A percentile compares a stretch with the other conserved stretches of the same genome.
Evolutionary conservation across 331 rosid species (phyloP).

Genomic region (Quercus tomentella): DNA sequence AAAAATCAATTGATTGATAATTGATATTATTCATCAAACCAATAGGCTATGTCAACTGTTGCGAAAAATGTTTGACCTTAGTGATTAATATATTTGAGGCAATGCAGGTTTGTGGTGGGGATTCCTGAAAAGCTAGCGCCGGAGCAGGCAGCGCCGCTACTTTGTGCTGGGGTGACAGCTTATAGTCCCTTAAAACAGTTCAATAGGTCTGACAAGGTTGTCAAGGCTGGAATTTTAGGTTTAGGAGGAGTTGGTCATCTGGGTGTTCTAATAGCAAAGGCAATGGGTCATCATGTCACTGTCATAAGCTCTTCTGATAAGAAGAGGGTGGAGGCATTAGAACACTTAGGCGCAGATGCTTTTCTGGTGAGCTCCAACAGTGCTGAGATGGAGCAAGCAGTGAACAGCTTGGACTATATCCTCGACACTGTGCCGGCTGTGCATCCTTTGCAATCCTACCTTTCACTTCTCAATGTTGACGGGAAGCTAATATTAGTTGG

Average conservation of each 20-base stretch:
- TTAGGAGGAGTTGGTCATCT: conserved; percentile 36
- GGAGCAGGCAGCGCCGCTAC: conserved; percentile 30
- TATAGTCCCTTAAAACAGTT: conserved; percentile 36
- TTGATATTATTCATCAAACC: too few species aligned
- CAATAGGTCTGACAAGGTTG: conserved; percentile 9
- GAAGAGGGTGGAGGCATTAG: conserved; percentile 28
- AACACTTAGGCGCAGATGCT: conserved; percentile 26
- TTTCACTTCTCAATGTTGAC: conserved; percentile 23
- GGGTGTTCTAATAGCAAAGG: conserved; percentile 33
- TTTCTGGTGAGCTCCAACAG: conserved; percentile 27
- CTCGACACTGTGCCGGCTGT: conserved; percentile 30
- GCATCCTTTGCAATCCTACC: conserved; percentile 17
- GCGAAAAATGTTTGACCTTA: too few species aligned
- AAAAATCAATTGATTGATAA: too few species aligned
- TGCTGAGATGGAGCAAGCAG: conserved; percentile 30
- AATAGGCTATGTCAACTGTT: too few species aligned
- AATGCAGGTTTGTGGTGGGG: conserved; percentile 26
- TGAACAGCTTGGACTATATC: conserved; percentile 26
- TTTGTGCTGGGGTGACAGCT: conserved; percentile 40
- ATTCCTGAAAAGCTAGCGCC: conserved; percentile 28
- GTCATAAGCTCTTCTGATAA: conserved; percentile 38
- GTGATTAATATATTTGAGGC: neutral
- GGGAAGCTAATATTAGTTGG: conserved; percentile 31
- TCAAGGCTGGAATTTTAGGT: conserved; percentile 33
- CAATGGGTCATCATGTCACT: conserved; percentile 37